Conservation (phyloP, 805 yeast species). For the Danielozyma ontarioensis region DNA sequence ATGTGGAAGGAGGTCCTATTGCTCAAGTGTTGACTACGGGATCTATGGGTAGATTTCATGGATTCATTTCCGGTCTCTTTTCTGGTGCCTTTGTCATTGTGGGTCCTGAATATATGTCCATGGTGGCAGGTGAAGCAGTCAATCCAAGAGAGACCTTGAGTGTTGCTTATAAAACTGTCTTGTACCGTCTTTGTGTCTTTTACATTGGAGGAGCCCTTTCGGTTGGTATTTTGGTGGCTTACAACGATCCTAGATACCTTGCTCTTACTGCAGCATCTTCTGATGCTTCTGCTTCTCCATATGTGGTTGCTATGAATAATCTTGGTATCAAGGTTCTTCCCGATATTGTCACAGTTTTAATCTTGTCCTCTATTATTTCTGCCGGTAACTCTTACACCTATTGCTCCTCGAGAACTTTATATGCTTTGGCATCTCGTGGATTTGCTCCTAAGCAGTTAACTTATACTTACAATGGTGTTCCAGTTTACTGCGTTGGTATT, state of each 20-base stretch:
- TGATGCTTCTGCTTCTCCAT: slow-evolving; percentile 58
- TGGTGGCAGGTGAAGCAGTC: slow-evolving; percentile 19
- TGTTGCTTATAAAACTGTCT: slow-evolving; percentile 13
- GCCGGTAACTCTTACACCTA: slow-evolving; percentile 47
- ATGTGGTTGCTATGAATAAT: slow-evolving; percentile 47
- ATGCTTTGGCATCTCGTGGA: slow-evolving; percentile 43
- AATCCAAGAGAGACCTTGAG: slow-evolving; percentile 16
- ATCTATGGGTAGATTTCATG: slow-evolving; percentile 11
- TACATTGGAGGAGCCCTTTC: slow-evolving; percentile 16
- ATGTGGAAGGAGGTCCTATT: slow-evolving; percentile 24
- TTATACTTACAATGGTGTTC: slow-evolving; percentile 44
- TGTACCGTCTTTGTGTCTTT: slow-evolving; percentile 16
- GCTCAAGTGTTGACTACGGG: slow-evolving; percentile 13
- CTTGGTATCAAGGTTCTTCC: slow-evolving; percentile 39
- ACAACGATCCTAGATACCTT: slow-evolving; percentile 23
- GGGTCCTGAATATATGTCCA: slow-evolving; percentile 14
- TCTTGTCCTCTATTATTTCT: slow-evolving; percentile 41
- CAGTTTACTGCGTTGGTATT: slow-evolving; percentile 39
- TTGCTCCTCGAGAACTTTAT: slow-evolving; percentile 43
- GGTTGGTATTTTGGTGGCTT: slow-evolving; percentile 10
- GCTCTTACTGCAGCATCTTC: slow-evolving; percentile 47
- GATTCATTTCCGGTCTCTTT: slow-evolving; percentile 13
- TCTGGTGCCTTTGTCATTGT: slow-evolving; percentile 15
- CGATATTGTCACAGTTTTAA: slow-evolving; percentile 39
- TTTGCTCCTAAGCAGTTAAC: slow-evolving; percentile 41